phyloP scores from a whole-genome alignment of 140 eudicot species.

The Senecio squalidus region DNA sequence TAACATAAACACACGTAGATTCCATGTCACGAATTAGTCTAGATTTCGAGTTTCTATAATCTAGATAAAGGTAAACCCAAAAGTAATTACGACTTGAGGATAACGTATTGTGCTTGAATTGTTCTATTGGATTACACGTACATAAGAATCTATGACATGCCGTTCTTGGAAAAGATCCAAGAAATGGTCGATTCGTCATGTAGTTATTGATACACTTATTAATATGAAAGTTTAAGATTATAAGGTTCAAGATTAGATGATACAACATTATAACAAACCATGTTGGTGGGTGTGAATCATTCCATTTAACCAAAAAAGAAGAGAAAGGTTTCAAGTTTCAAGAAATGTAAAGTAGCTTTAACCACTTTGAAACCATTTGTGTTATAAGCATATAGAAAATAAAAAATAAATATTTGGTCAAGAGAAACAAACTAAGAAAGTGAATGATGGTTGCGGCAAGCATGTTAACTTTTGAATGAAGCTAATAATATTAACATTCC shows the following conservation, averaged over 20 bases:
- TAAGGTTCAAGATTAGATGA: background rate
- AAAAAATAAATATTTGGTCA: conserved; percentile 24
- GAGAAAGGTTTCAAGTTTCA: conserved; percentile 30
- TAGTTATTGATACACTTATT: background rate
- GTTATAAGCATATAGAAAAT: conserved; percentile 14
- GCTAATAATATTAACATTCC: conserved; percentile 40
- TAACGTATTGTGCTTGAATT: too few relatives aligned
- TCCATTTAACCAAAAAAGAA: conserved; percentile 9
- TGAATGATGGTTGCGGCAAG: conserved; percentile 51
- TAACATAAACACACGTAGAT: background rate
- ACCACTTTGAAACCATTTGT: conserved; percentile 22
- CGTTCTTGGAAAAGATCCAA: background rate
- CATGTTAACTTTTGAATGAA: conserved; percentile 63
- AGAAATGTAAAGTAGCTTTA: conserved; percentile 28
- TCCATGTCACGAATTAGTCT: background rate
- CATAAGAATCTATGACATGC: background rate
- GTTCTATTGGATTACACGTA: too few relatives aligned
- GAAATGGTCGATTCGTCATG: background rate
- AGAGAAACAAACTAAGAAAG: conserved; percentile 30
- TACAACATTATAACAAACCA: conserved; percentile 3
- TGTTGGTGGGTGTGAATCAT: conserved; percentile 28
- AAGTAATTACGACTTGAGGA: too few relatives aligned
- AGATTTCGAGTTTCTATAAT: background rate
- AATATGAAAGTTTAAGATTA: background rate
- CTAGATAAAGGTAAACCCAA: background rate